Evolutionary conservation across 257 asterid species (phyloP), one percentile per base, ranked within the genome.

Genomic region (Penstemon newberryi): DNA sequence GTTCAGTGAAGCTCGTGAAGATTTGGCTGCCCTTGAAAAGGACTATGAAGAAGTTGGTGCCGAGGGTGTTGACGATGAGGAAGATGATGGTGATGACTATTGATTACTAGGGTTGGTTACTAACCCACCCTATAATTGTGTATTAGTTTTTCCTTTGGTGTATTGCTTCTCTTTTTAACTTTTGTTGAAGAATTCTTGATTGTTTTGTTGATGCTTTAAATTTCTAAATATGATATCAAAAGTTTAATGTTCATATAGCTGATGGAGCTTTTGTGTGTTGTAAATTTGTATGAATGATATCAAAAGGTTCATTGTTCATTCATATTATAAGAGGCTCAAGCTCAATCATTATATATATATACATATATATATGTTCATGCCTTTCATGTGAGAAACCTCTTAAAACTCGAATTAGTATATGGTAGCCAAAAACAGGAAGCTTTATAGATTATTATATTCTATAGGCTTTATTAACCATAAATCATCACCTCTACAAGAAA

Each of bases 1-100:
- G 74, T 90, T 90, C 77, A 87, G 96, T 7, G 97, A 90, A 74
- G 97, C 97, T 19, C 96, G 96, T 65, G 96, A 89, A 70, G 95
- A 89, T 70, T 75, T 89, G 67, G 96, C 96, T n/a, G 96, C 96
- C 7, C 96, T 88, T 0, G 96, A 88, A 65, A 88, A 83, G 47
- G 96, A 86, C 80, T 89, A 89, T 12, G 96, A 90, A 75, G 96
- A 90, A 80, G 96, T 90, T 56, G 97, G 97, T 13, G 94, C 95
- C 9, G 97, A 90, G 73, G 96, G 91, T 19, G 90, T 77, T 2
- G 96, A 86, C 60, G 96, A 85, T 3, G 97, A 88, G 63, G 97
- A 88, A 33, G 75, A 65, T 9, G 96, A 85, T 39, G 80, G 76
- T 5, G 96, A 86, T 15, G 96, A 90, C 44, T 85, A 86, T 64